phyloP scores from a whole-genome alignment of 1,284 basidiomycete genomes.

The Rhodofomes roseus region DNA sequence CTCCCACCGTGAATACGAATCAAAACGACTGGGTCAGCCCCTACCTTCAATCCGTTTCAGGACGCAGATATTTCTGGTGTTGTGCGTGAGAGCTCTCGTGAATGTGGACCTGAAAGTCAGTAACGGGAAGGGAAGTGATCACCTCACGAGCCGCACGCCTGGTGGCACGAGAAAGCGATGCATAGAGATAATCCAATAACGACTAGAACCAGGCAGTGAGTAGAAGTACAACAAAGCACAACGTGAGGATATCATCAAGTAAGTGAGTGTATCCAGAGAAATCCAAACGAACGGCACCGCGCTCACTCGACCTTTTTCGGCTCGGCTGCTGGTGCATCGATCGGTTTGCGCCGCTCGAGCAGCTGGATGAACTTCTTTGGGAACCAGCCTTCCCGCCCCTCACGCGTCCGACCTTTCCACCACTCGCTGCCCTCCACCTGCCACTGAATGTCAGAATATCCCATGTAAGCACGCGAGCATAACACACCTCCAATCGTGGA shows the following conservation, averaged over 20 bases:
- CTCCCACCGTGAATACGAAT: too few relatives aligned
- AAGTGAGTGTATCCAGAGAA: not conserved
- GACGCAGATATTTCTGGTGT: too few relatives aligned
- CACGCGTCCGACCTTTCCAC: constrained; percentile 95
- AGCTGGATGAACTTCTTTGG: constrained; percentile 87
- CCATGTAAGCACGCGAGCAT: not conserved
- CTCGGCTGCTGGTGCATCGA: constrained; percentile 29
- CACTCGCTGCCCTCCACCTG: constrained; percentile 67
- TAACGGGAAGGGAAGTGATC: too few relatives aligned
- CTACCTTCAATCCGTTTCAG: too few relatives aligned
- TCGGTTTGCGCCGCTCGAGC: constrained; percentile 45
- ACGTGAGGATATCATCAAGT: not conserved
- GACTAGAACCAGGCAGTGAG: not conserved
- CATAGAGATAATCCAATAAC: not conserved
- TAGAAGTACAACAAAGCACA: not conserved
- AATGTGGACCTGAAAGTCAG: not conserved
- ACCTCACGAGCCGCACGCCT: too few relatives aligned
- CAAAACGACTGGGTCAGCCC: too few relatives aligned
- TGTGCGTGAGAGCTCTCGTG: too few relatives aligned
- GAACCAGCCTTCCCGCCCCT: constrained; percentile 96
- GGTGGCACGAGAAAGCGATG: not conserved
- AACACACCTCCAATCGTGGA: constrained; percentile 58
- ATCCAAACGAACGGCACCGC: not conserved
- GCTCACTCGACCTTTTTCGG: constrained; percentile 40
- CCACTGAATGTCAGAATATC: not conserved